Conservation (phyloP, 2,329 filamentous ascomycete species). For the Coccinonectria pachysandricola region DNA sequence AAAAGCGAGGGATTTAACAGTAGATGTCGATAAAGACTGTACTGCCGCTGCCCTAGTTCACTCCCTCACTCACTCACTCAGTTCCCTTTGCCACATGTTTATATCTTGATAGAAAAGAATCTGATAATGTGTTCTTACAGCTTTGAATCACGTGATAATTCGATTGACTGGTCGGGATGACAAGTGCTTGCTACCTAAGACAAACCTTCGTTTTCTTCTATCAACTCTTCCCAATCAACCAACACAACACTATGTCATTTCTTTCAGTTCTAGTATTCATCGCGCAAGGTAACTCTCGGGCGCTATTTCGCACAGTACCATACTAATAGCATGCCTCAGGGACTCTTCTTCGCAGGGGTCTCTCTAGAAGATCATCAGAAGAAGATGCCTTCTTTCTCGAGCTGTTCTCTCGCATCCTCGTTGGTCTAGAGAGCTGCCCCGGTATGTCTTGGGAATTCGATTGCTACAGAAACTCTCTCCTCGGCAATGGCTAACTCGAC, state of each 20-base stretch:
- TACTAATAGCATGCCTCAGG: constrained; percentile 6
- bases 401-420: constrained; percentile 4
- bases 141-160: no score
- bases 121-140: no score
- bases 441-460: constrained; percentile 4
- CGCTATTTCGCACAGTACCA: constrained; percentile 1
- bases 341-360: constrained; percentile 4
- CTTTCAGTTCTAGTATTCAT: constrained; percentile 7
- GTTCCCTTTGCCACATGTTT: no score
- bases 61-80: no score
- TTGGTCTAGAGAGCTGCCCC: constrained; percentile 6
- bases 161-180: no score
- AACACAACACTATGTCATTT: constrained; percentile 5
- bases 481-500: constrained; percentile 1
- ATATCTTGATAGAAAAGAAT: no score
- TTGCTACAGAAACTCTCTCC: constrained; percentile 1
- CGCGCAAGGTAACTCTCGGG: constrained; percentile 4
- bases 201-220: neutral
- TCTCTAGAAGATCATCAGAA: constrained; percentile 2
- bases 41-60: no score
- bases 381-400: constrained; percentile 6
- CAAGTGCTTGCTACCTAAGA: no score
- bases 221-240: constrained; percentile 3
- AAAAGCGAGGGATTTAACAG: no score
- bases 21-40: no score